These are phyloP conservation scores for Paramecium octaurelia DNA, from an alignment of 73 alveolate species.

Conservation along the genomic window DNA sequence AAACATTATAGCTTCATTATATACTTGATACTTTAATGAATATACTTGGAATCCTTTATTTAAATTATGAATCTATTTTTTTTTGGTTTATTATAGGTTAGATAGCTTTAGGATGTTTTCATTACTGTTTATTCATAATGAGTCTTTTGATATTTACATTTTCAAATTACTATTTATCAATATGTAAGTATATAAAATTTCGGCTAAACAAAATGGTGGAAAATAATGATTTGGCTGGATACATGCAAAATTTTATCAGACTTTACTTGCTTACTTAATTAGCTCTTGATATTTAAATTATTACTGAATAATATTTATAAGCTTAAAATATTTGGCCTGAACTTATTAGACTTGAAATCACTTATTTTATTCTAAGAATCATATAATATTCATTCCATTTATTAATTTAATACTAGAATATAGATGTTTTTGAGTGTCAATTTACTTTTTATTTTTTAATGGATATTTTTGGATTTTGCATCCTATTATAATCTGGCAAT, in stretches of 20 bases:
- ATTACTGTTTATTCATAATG: not conserved
- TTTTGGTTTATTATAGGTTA: not conserved
- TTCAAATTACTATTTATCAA: not conserved
- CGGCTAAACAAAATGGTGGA: not conserved
- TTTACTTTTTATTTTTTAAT: not conserved
- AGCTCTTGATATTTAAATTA: not conserved
- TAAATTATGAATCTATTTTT: not conserved
- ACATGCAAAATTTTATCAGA: not conserved
- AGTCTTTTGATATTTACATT: not conserved
- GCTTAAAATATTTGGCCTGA: not conserved
- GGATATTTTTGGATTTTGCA: not conserved
- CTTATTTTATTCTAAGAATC: not conserved
- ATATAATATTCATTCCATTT: not conserved
- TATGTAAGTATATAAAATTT: not conserved
- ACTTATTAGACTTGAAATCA: not conserved
- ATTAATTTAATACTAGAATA: no score
- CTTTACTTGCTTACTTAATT: not conserved
- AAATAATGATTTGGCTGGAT: not conserved
- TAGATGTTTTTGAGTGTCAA: no score
- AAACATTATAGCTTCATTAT: not conserved
- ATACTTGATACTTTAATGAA: not conserved
- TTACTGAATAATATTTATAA: not conserved
- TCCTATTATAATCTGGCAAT: not conserved
- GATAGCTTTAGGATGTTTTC: not conserved
- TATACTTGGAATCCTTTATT: not conserved